These are phyloP conservation scores for Globisporangium canariense DNA, from an alignment of 352 stramenopile genomes.

Conservation along the genomic window DNA sequence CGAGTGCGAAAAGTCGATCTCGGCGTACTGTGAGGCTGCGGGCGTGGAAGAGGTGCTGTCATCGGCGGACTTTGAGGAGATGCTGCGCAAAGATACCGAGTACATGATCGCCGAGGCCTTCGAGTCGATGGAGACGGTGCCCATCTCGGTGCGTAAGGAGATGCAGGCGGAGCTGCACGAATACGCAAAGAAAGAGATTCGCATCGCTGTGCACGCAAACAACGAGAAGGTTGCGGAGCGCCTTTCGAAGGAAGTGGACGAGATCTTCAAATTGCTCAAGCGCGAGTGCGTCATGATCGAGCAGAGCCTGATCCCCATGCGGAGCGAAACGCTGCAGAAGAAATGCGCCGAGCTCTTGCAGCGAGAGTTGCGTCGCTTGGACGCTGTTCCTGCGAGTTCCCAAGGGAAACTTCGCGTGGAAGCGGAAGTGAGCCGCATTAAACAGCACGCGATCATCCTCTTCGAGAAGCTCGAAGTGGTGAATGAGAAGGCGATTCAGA, in stretches of 20 bases:
- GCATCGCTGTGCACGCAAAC: conserved; percentile 62
- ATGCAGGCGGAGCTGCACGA: conserved; percentile 44
- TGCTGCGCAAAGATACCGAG: conserved; percentile 48
- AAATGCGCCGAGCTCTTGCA: conserved; percentile 48
- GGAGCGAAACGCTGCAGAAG: conserved; percentile 41
- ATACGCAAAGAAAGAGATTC: conserved; percentile 68
- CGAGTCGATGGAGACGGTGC: conserved; percentile 46
- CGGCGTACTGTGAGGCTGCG: conserved; percentile 60
- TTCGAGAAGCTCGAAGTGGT: conserved; percentile 73
- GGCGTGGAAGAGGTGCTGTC: conserved; percentile 57
- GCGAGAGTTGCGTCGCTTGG: conserved; percentile 41
- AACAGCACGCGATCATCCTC: conserved; percentile 54
- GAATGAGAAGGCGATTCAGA: conserved; percentile 72
- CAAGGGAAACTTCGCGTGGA: conserved; percentile 46
- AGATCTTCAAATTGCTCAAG: conserved; percentile 50
- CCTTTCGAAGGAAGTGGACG: conserved; percentile 54
- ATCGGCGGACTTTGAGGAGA: conserved; percentile 52
- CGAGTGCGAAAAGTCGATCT: conserved; percentile 58
- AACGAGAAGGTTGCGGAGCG: conserved; percentile 56
- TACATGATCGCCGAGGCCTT: conserved; percentile 54
- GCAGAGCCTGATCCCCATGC: conserved; percentile 57
- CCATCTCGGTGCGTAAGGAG: conserved; percentile 54
- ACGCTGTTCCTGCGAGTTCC: conserved; percentile 45
- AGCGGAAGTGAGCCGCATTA: conserved; percentile 49
- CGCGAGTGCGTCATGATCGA: conserved; percentile 57